Evolutionary conservation across 495 filamentous ascomycete species (phyloP).

Genomic region (Penicillium cinerascens): DNA sequence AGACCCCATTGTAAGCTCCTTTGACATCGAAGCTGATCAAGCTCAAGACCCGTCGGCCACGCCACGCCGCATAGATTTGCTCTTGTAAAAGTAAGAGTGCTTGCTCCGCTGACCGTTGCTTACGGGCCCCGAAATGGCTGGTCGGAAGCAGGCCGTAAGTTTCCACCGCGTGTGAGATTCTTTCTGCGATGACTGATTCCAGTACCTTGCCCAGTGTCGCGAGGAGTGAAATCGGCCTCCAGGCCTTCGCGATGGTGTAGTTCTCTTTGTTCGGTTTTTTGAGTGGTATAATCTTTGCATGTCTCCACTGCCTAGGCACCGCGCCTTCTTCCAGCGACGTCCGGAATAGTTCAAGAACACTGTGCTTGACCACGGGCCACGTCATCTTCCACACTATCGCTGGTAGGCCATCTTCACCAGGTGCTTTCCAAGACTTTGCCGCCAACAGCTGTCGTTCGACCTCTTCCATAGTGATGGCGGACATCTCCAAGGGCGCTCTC

Average conservation of each 20-base stretch:
- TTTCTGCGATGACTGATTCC: slow-evolving; percentile 22
- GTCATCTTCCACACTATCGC: too few relatives aligned
- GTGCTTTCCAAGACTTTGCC: too few relatives aligned
- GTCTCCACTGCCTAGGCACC: slow-evolving; percentile 4
- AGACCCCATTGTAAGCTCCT: slow-evolving; percentile 40
- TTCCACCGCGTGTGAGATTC: slow-evolving; percentile 19
- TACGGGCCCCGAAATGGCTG: neutral
- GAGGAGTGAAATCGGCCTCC: slow-evolving; percentile 22
- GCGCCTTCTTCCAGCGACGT: too few relatives aligned
- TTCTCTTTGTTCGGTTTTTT: neutral
- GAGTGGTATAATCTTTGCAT: neutral
- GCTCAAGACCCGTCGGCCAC: slow-evolving; percentile 14
- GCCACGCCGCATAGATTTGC: slow-evolving; percentile 26
- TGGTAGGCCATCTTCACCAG: slow-evolving; percentile 22
- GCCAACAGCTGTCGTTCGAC: slow-evolving; percentile 15
- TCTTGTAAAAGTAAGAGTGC: slow-evolving; percentile 7
- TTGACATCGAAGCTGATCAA: slow-evolving; percentile 42
- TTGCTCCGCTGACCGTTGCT: neutral
- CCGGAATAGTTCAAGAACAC: too few relatives aligned
- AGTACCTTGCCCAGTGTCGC: slow-evolving; percentile 23
- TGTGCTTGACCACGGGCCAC: too few relatives aligned
- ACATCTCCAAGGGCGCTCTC: slow-evolving; percentile 19
- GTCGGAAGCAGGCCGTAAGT: slow-evolving; percentile 7
- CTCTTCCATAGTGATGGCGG: slow-evolving; percentile 20
- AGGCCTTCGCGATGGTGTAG: slow-evolving; percentile 10